Evolutionary conservation across 1,284 basidiomycete genomes (phyloP).

Genomic region (Apiotrichum gamsii): DNA sequence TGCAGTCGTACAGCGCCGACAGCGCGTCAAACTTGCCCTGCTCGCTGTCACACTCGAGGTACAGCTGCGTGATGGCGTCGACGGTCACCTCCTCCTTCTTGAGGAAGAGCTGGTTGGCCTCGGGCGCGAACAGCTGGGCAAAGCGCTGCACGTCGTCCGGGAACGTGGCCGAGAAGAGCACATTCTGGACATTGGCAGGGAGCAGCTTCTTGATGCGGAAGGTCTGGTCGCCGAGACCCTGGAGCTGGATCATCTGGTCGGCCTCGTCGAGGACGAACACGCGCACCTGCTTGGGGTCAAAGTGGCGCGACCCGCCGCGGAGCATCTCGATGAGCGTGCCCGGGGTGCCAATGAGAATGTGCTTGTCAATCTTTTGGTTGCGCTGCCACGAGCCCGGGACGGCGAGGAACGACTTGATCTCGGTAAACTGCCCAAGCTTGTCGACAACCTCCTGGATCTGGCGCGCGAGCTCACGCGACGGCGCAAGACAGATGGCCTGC

Average conservation of each 20-base stretch:
- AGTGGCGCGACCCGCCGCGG: slow-evolving; percentile 32
- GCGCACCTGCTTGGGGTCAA: slow-evolving; percentile 71
- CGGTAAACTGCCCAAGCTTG: slow-evolving; percentile 91
- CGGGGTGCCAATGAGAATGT: slow-evolving; percentile 93
- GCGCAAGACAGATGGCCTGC: slow-evolving; percentile 89
- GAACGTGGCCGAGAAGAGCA: slow-evolving; percentile 98
- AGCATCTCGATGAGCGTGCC: slow-evolving; percentile 90
- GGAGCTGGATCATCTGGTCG: slow-evolving; percentile 96
- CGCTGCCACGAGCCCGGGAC: slow-evolving; percentile 68
- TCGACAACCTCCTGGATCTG: slow-evolving; percentile 95
- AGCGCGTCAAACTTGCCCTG: slow-evolving; percentile 94
- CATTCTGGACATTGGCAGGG: slow-evolving; percentile 62
- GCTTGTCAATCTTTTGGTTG: slow-evolving; percentile 62
- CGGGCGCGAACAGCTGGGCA: slow-evolving; percentile 85
- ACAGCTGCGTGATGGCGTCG: slow-evolving; percentile 94
- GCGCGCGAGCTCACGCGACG: slow-evolving; percentile 91
- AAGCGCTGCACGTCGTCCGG: slow-evolving; percentile 85
- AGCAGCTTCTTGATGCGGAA: slow-evolving; percentile 80
- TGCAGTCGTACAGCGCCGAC: slow-evolving; percentile 78
- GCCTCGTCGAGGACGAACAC: slow-evolving; percentile 98
- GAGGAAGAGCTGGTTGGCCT: slow-evolving; percentile 93
- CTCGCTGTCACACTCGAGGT: slow-evolving; percentile 86
- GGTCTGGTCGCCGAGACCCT: slow-evolving; percentile 94
- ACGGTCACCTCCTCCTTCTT: slow-evolving; percentile 91
- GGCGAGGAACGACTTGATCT: slow-evolving; percentile 86